A percentile compares a stretch with the other conserved stretches of the same genome.
Evolutionary conservation across 2,329 filamentous ascomycete genomes (phyloP).

Genomic region (Colletotrichum acutatum): DNA sequence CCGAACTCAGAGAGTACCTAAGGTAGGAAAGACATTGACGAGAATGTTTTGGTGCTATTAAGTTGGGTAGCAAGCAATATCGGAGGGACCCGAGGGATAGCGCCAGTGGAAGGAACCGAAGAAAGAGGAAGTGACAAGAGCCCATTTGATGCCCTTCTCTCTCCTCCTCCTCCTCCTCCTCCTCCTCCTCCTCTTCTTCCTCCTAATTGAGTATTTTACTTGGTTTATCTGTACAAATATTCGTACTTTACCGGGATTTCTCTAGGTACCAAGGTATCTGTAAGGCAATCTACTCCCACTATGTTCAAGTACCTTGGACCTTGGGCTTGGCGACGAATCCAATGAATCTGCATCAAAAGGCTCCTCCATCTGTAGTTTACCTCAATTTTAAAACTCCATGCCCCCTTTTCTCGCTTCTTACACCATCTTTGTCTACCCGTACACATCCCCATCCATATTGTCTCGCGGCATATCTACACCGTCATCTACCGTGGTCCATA

Average conservation of each 20-base stretch:
- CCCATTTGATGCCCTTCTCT: too few relatives aligned
- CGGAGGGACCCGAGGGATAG: background rate
- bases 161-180: too few relatives aligned
- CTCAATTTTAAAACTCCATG: background rate
- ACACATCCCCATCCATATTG: background rate
- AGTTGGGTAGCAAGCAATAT: background rate
- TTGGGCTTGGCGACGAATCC: background rate
- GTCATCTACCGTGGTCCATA: background rate
- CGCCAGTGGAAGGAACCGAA: too few relatives aligned
- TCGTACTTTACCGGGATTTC: too few relatives aligned
- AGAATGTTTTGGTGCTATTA: background rate
- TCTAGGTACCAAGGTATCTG: too few relatives aligned
- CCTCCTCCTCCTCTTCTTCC: too few relatives aligned
- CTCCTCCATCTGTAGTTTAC: background rate
- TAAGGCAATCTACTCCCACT: too few relatives aligned
- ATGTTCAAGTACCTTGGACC: background rate
- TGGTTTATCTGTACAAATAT: too few relatives aligned
- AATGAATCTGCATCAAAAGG: background rate
- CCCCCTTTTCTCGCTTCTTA: background rate
- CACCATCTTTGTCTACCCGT: background rate
- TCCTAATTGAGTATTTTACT: background rate
- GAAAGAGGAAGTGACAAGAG: too few relatives aligned
- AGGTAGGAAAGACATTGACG: background rate
- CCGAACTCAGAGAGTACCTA: too few relatives aligned
- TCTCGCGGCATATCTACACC: background rate